Evolutionary conservation across 305 asterid species (phyloP).

Genomic region (Nicotiana rustica): DNA sequence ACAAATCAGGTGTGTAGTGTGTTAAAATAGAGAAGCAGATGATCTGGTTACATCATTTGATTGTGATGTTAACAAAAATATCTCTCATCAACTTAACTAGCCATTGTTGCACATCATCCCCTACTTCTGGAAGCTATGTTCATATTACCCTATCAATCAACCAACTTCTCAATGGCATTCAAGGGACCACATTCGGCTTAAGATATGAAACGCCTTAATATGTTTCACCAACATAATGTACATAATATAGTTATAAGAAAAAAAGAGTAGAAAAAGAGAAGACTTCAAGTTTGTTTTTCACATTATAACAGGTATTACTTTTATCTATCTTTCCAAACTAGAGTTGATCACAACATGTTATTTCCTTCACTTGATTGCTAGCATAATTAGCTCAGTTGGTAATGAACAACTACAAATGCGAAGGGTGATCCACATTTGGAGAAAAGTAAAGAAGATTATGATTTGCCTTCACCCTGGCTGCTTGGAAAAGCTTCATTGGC

Average conservation of each 20-base stretch:
- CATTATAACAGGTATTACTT: neutral
- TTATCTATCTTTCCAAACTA: neutral
- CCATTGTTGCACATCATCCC: neutral
- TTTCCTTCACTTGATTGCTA: slow-evolving; percentile 16
- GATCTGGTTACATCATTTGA: neutral
- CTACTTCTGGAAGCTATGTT: slow-evolving; percentile 18
- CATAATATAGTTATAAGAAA: neutral
- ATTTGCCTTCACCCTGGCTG: slow-evolving; percentile 12
- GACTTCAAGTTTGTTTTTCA: neutral
- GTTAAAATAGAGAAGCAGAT: neutral
- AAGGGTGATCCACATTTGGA: slow-evolving; percentile 5
- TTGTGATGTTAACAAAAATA: neutral
- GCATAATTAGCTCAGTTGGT: neutral
- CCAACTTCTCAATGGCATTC: neutral
- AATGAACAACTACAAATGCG: neutral
- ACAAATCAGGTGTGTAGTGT: slow-evolving; percentile 3
- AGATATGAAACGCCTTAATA: neutral
- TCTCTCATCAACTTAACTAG: neutral
- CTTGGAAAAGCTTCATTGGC: slow-evolving; percentile 25
- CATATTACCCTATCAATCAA: neutral
- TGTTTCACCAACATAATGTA: slow-evolving; percentile 8
- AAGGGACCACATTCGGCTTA: neutral
- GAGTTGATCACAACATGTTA: neutral
- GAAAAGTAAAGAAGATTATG: neutral
- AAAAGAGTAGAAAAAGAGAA: neutral